These are phyloP conservation scores for Naegleria lovaniensis DNA, from an alignment of 208 protist genomes.

Conservation along the genomic window DNA sequence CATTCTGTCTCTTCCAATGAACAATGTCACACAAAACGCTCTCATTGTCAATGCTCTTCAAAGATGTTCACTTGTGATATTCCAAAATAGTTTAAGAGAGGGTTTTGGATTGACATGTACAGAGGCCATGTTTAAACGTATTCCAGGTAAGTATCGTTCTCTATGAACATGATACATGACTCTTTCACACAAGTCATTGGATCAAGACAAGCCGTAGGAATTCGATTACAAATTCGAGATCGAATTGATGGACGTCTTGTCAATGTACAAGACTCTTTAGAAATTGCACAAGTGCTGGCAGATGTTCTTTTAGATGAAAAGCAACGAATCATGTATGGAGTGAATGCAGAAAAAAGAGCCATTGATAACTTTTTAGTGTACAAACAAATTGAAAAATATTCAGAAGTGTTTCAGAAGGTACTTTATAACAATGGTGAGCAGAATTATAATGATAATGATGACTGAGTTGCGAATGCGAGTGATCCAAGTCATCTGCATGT, in stretches of 20 bases:
- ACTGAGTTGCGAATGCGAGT: too few relatives aligned
- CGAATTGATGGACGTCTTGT: background rate
- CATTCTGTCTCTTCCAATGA: background rate
- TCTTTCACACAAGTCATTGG: too few relatives aligned
- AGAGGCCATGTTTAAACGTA: background rate
- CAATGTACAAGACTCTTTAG: background rate
- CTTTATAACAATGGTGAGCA: background rate
- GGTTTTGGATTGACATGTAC: background rate
- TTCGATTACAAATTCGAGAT: background rate
- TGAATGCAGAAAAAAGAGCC: background rate
- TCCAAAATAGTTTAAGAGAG: background rate
- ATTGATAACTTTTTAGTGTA: background rate
- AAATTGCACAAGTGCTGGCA: background rate
- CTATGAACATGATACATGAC: background rate
- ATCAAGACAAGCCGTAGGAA: background rate
- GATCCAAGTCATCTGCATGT: too few relatives aligned
- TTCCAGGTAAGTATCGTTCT: background rate
- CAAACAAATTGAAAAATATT: background rate
- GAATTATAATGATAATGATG: too few relatives aligned
- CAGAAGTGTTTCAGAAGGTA: background rate
- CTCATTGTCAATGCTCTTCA: background rate
- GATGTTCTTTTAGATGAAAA: background rate
- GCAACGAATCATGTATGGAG: background rate
- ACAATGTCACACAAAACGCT: background rate
- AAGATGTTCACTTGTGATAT: background rate